Base-by-base conservation (phyloP, 768 basidiomycete genomes). In the Russula abietina region DNA sequence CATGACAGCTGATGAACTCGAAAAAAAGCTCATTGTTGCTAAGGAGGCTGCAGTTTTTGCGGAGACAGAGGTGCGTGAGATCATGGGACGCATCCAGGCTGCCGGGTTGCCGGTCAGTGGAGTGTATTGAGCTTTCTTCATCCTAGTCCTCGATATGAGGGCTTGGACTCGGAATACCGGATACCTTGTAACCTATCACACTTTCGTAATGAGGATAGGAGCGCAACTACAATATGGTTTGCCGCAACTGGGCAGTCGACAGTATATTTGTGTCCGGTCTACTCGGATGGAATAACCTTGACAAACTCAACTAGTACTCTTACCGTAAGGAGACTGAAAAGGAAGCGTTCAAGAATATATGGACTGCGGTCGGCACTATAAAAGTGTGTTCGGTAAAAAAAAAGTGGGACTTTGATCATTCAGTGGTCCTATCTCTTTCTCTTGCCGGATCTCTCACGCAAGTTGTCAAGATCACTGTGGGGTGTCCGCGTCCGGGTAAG, bases 381-480 rank as follows among this genome's bases (percentile, higher is more conserved):
- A n/a, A n/a, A n/a, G n/a, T n/a, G n/a, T n/a, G n/a, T n/a, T n/a
- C n/a, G n/a, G n/a, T n/a, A n/a, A n/a, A n/a, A n/a, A n/a, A n/a
- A n/a, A n/a, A n/a, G n/a, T n/a, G n/a, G n/a, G n/a, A n/a, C n/a
- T n/a, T n/a, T n/a, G n/a, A n/a, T n/a, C n/a, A n/a, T 22, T 17
- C 69, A 86, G 88, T 93, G 61, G 77, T 90, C 56, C 83, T 94
- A 50, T 80, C 84, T n/a, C 78, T 91, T 55, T 77, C 85, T 11
- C 76, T 94, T 41, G 86, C 94, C 6, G 94, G 91, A 14, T 73
- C 86, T 24, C 75, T 95, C 57, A 97, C 96, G 1, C 89, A 96
- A 70, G 79, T 93, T 62, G 79, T 83, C 57, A 98, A 98, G 74
- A 76, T 92, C 46, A 88, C 87, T 1, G 94, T 95, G 49, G 94